phyloP scores from a whole-genome alignment of 208 protist species.

The Leishmania braziliensis region DNA sequence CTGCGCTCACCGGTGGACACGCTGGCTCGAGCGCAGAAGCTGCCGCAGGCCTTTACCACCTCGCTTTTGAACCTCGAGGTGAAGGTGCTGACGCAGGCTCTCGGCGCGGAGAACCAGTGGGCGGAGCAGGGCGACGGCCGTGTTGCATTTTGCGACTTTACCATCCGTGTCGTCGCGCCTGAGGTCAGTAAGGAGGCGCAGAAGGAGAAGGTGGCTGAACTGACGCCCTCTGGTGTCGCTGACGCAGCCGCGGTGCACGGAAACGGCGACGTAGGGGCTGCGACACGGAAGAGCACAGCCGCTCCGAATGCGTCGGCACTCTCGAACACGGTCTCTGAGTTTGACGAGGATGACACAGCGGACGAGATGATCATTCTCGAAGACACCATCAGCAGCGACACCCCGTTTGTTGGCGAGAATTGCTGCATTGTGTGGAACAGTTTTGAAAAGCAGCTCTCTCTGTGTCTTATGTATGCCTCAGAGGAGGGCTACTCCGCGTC shows the following conservation, averaged over 20 bases:
- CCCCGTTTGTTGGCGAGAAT: constrained; percentile 83
- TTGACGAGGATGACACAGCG: constrained; percentile 26
- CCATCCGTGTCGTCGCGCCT: constrained; percentile 53
- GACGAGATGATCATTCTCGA: constrained; percentile 59
- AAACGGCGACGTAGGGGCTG: not conserved
- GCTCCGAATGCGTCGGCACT: not conserved
- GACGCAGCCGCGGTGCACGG: not conserved
- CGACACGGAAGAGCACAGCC: not conserved
- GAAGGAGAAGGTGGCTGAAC: constrained; percentile 2
- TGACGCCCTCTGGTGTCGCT: not conserved
- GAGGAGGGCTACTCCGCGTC: constrained; percentile 73
- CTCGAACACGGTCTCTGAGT: constrained; percentile 22
- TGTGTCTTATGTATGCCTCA: constrained; percentile 82
- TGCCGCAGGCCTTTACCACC: constrained; percentile 6
- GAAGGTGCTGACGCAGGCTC: constrained; percentile 69
- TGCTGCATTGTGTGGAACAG: constrained; percentile 90
- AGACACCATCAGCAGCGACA: constrained; percentile 76
- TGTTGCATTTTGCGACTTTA: constrained; percentile 64
- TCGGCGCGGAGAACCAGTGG: constrained; percentile 80
- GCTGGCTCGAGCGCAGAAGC: not conserved
- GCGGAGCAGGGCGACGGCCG: constrained; percentile 59
- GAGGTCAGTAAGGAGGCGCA: not conserved
- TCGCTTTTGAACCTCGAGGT: constrained; percentile 73
- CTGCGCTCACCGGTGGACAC: not conserved
- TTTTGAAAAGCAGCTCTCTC: constrained; percentile 68